Conservation (phyloP, 1,284 basidiomycete genomes). For the Pterula multifida region DNA sequence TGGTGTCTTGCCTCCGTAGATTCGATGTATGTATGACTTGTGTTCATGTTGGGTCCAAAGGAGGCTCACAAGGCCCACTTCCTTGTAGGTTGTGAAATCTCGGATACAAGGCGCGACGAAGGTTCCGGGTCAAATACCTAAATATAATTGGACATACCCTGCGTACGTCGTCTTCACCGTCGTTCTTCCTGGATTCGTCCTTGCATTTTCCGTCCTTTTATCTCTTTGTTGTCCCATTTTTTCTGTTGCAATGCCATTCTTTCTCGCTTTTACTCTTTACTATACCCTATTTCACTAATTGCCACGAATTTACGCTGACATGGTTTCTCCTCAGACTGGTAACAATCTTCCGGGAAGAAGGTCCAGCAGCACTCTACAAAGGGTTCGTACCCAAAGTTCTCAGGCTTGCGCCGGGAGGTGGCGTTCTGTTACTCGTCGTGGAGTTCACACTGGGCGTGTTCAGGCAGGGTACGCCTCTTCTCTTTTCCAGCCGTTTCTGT, state of each 20-base stretch:
- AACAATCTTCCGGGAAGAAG: slow-evolving; percentile 85
- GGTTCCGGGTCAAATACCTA: slow-evolving; percentile 58
- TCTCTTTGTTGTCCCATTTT: too few species aligned
- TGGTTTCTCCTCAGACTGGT: slow-evolving; percentile 17
- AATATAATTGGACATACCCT: slow-evolving; percentile 92
- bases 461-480: slow-evolving; percentile 27
- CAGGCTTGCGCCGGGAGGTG: slow-evolving; percentile 87
- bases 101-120: slow-evolving; percentile 77
- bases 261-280: too few species aligned
- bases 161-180: too few species aligned
- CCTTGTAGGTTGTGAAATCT: slow-evolving; percentile 82
- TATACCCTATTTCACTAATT: background rate
- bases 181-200: too few species aligned
- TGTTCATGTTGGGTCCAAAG: background rate
- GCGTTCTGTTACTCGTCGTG: slow-evolving; percentile 86
- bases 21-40: slow-evolving; percentile 36
- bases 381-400: slow-evolving; percentile 84
- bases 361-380: slow-evolving; percentile 84
- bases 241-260: background rate
- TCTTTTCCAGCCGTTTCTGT: background rate
- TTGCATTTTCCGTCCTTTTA: too few species aligned
- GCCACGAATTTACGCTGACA: slow-evolving; percentile 25
- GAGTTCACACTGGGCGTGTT: slow-evolving; percentile 72
- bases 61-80: too few species aligned
- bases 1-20: too few species aligned